Evolutionary conservation across 768 basidiomycete genomes (phyloP), one percentile per base, ranked within the genome.

Genomic region (Hypholoma sublateritium): DNA sequence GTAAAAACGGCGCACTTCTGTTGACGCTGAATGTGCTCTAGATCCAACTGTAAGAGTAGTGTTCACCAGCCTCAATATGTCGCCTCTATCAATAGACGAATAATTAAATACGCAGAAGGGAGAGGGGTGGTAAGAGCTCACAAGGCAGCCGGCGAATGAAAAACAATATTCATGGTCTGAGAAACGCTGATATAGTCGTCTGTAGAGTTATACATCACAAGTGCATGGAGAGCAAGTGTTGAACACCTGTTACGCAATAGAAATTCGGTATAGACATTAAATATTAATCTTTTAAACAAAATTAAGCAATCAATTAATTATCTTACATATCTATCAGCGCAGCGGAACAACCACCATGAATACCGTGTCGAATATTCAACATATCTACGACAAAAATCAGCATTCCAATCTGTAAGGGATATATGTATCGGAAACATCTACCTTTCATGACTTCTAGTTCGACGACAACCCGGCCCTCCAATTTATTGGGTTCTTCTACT

Each of bases 321-420:
- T 73, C 78, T 25, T 44, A 80, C 84, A 76, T 61, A 66, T 86
- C 84, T 39, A 85, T 75, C 4, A 86, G 67, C 51, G 79, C 74
- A 0, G 80, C 83, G 2, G 79, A 74, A 59, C 84, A 86, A 17
- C 77, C 83, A 24, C 84, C 84, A 46, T 86, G 85, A 1, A 86
- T 61, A 41, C 66, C 74, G n/a, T 75, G 74, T 3, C 47, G 60
- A 17, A 70, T 73, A 57, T 85, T 85, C 8, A 85, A 50, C 83
- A 86, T 85, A 58, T 85, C 84, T 85, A 49, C 34, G 5, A 42
- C 19, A 45, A 36, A 12, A 36, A 28, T 25, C 34, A 35, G 13
- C 35, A 48, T 52, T 45, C 34, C 8, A 42, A 32, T 50, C 32
- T 22, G 43, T n/a, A 28, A 34, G 21, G 28, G 53, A 9, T 12